Percentiles rank a stretch among this genome's conserved stretches.
Conservation (phyloP, 306 rosid genomes). For the Echinosophora koreensis region DNA sequence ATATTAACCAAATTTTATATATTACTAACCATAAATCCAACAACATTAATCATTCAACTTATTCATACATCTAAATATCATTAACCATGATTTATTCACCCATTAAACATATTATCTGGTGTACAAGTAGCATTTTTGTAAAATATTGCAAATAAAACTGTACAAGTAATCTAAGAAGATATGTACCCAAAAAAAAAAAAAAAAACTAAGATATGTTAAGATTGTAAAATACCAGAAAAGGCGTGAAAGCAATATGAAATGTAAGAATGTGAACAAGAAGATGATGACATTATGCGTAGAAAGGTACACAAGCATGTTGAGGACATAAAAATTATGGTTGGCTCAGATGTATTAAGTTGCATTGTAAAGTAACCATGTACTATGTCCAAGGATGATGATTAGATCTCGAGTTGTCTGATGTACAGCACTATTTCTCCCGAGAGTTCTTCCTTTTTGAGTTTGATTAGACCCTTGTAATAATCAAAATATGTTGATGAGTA, state of each 20-base stretch:
- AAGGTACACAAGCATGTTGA: slow-evolving; percentile 31
- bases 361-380: slow-evolving; percentile 34
- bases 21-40: no score
- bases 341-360: slow-evolving; percentile 22
- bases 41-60: no score
- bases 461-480: slow-evolving; percentile 65
- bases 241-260: background rate
- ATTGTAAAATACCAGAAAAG: no score
- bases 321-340: slow-evolving; percentile 38
- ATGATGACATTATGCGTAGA: slow-evolving; percentile 40
- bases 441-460: slow-evolving; percentile 42
- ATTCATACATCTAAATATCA: no score
- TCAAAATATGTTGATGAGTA: slow-evolving; percentile 51
- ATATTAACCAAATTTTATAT: no score
- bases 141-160: background rate
- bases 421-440: slow-evolving; percentile 36
- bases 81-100: no score
- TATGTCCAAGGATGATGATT: slow-evolving; percentile 47
- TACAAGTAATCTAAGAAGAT: background rate
- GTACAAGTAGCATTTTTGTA: no score
- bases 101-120: no score
- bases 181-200: background rate
- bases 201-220: background rate
- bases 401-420: slow-evolving; percentile 44
- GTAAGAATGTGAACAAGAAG: slow-evolving; percentile 37